Evolutionary conservation across 2,329 filamentous ascomycete species (phyloP).

Genomic region (Diaporthe sp.): DNA sequence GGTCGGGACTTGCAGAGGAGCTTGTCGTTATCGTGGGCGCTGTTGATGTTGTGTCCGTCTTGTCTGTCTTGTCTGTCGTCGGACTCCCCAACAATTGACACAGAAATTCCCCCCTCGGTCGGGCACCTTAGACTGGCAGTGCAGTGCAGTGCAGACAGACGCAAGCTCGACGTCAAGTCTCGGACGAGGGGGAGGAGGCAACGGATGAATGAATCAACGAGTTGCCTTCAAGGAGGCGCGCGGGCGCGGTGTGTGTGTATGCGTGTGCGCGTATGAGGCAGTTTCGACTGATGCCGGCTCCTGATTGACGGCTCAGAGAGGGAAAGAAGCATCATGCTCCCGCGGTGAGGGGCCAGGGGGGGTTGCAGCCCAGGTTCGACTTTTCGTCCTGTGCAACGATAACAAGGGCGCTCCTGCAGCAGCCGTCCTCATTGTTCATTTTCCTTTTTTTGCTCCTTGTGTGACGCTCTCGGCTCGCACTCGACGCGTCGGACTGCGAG

Average conservation of each 20-base stretch:
- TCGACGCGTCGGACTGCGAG: slow-evolving; percentile 12
- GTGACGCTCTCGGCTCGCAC: slow-evolving; percentile 12
- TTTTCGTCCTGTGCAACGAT: slow-evolving; percentile 32
- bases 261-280: slow-evolving; percentile 2
- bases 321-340: slow-evolving; percentile 20
- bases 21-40: slow-evolving; percentile 7
- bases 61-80: background rate
- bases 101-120: background rate
- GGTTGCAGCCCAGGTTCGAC: background rate
- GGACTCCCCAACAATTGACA: background rate
- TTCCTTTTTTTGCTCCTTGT: slow-evolving; percentile 1
- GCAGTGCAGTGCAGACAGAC: background rate
- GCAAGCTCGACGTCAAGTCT: slow-evolving; percentile 21
- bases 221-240: background rate
- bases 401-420: slow-evolving; percentile 16
- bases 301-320: slow-evolving; percentile 22
- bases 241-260: background rate
- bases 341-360: slow-evolving; percentile 23
- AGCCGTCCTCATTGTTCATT: slow-evolving; percentile 2
- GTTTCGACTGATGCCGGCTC: slow-evolving; percentile 21
- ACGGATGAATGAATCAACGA: background rate
- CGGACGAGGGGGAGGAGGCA: slow-evolving; percentile 5
- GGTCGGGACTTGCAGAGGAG: slow-evolving; percentile 4
- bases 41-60: background rate
- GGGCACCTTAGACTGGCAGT: background rate